These are phyloP conservation scores for Aphanomyces stellatus DNA, from an alignment of 352 stramenopile genomes.

Conservation along the genomic window DNA sequence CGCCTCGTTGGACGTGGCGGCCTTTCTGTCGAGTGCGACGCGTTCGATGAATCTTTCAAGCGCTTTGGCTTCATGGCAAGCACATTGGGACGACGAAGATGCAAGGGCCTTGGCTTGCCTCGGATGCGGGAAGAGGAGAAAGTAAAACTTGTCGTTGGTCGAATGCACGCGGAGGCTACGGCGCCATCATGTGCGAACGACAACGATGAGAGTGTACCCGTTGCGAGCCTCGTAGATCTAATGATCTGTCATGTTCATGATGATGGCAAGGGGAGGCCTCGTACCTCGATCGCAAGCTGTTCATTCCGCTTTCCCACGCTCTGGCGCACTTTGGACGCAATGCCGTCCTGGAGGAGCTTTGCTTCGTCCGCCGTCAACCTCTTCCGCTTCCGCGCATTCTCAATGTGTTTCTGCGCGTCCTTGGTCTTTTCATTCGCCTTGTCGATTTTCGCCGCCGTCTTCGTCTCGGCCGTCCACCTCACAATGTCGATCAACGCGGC, in stretches of 20 bases:
- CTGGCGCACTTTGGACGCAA: constrained; percentile 51
- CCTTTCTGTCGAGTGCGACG: background rate
- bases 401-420: constrained; percentile 20
- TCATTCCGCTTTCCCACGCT: constrained; percentile 67
- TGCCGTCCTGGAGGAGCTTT: constrained; percentile 29
- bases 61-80: background rate
- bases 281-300: constrained; percentile 41
- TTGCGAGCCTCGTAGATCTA: constrained; percentile 54
- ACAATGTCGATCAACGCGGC: constrained; percentile 41
- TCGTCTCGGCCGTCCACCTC: constrained; percentile 33
- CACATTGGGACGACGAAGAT: background rate
- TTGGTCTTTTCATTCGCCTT: background rate
- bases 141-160: constrained; percentile 63
- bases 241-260: background rate
- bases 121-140: constrained; percentile 39
- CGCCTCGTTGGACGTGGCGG: background rate
- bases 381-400: constrained; percentile 26
- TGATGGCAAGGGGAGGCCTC: background rate
- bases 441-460: background rate
- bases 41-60: constrained; percentile 4
- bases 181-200: background rate
- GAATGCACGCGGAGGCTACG: constrained; percentile 30
- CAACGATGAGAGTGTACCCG: constrained; percentile 21
- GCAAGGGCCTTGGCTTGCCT: background rate
- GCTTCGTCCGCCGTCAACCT: constrained; percentile 35